Base-by-base conservation (phyloP, 192 early-diverging fungal species). In the Chytriomyces confervae region DNA sequence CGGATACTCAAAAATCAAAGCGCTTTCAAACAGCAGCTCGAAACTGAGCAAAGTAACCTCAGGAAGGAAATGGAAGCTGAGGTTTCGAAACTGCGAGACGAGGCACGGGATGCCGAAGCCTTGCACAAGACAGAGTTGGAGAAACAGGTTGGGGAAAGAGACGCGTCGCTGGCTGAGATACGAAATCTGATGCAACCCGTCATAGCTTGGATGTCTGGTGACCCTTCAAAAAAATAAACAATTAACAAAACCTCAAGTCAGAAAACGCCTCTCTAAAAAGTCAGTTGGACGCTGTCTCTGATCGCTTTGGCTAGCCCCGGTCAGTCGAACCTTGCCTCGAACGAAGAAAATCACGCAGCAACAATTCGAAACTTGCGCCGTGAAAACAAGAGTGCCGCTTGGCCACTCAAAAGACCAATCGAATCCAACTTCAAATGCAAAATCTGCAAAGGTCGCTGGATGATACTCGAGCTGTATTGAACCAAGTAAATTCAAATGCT, bases 331-430 rank as follows among this genome's bases (percentile, higher is more conserved):
- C 11, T 11, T 0, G 63, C n/a, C 10, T n/a, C 24, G 20, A 24
- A 36, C 63, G 63, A 10, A n/a, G 36, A 65, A 0, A 36, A 11
- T 36, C n/a, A 27, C 11, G 1, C 45, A 16, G 45, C 61, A 66
- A 8, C 94, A 7, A 85, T 94, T 61, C 82, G 85, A 13, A 90
- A 89, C 68, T 80, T 93, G 61, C 89, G 93, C 13, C 86, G 89
- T 48, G 93, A 95, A 75, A 91, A 60, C 86, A 89, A 44, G 90
- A 93, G 81, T 83, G 87, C 6, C 91, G 92, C 49, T 66, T 93
- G 20, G 85, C 89, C 36, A 75, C 85, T 65, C 91, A 93, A 61
- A 91, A 95, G 75, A 79, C 84, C 18, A 86, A 90, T 66, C 86
- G 94, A 23, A 86, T 88, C 79, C 82, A 85, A 69, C 84, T 86